phyloP scores from a whole-genome alignment of 2,329 filamentous ascomycete species.

The Aureobasidium sp. region DNA sequence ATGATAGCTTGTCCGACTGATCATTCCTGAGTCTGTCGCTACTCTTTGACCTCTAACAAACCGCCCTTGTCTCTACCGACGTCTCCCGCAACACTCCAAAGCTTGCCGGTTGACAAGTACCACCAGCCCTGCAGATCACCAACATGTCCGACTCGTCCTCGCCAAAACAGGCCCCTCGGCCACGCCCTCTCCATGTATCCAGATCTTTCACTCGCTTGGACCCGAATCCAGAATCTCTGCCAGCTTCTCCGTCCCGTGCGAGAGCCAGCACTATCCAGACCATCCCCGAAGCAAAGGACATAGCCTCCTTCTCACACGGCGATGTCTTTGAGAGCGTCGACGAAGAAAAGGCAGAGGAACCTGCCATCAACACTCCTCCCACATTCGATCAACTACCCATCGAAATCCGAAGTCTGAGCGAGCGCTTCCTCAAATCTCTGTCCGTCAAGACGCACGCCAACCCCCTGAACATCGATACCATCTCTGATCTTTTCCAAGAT shows the following conservation, averaged over 20 bases:
- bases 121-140: background rate
- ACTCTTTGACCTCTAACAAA: background rate
- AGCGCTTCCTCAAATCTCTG: slow-evolving; percentile 87
- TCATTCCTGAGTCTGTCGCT: background rate
- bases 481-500: slow-evolving; percentile 85
- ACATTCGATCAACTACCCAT: slow-evolving; percentile 87
- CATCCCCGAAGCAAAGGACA: slow-evolving; percentile 36
- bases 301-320: slow-evolving; percentile 19
- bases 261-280: slow-evolving; percentile 42
- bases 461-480: slow-evolving; percentile 72
- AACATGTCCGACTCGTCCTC: slow-evolving; percentile 9
- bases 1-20: background rate
- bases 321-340: slow-evolving; percentile 31
- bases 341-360: slow-evolving; percentile 22
- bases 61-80: background rate
- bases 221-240: slow-evolving; percentile 24
- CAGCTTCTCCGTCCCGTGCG: slow-evolving; percentile 28
- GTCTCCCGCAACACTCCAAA: background rate
- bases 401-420: slow-evolving; percentile 81
- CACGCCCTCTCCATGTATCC: slow-evolving; percentile 9
- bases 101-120: background rate
- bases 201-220: slow-evolving; percentile 44
- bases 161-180: background rate
- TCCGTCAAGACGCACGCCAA: slow-evolving; percentile 77
- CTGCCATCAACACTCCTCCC: slow-evolving; percentile 42